Conservation (phyloP, 768 basidiomycete genomes). For the Neoboletus brunneissimus region DNA sequence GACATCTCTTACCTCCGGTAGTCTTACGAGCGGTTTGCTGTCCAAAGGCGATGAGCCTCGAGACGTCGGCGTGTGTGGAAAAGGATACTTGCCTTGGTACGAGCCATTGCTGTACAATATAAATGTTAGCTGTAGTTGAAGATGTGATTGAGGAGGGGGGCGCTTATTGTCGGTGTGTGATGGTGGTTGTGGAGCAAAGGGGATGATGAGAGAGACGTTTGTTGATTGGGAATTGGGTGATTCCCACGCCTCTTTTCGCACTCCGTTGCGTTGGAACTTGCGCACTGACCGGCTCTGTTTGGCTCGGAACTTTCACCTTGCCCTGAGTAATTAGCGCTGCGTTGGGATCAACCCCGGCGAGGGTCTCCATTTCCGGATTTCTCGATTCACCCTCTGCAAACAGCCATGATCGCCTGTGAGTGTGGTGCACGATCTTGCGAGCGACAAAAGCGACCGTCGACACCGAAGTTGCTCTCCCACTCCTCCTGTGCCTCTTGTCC, state of each 20-base stretch:
- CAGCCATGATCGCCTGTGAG: no score
- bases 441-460: no score
- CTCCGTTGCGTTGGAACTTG: conserved; percentile 24
- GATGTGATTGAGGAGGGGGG: conserved; percentile 9
- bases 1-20: conserved; percentile 75
- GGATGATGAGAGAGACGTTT: conserved; percentile 12
- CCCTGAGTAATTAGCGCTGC: not conserved
- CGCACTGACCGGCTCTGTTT: conserved; percentile 31
- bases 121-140: not conserved
- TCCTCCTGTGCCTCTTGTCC: not conserved
- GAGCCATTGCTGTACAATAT: conserved; percentile 57
- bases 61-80: not conserved
- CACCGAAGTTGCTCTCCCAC: not conserved
- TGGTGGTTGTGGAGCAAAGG: conserved; percentile 31
- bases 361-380: no score
- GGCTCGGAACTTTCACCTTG: conserved; percentile 17
- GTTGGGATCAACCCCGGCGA: no score
- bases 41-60: conserved; percentile 8
- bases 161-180: conserved; percentile 17
- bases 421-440: no score
- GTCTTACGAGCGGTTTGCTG: conserved; percentile 99
- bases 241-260: conserved; percentile 34
- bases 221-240: conserved; percentile 21
- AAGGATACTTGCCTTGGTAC: conserved; percentile 65
- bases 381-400: no score